Evolutionary conservation across 495 filamentous ascomycete species (phyloP).

Genomic region (Neurospora sp.): DNA sequence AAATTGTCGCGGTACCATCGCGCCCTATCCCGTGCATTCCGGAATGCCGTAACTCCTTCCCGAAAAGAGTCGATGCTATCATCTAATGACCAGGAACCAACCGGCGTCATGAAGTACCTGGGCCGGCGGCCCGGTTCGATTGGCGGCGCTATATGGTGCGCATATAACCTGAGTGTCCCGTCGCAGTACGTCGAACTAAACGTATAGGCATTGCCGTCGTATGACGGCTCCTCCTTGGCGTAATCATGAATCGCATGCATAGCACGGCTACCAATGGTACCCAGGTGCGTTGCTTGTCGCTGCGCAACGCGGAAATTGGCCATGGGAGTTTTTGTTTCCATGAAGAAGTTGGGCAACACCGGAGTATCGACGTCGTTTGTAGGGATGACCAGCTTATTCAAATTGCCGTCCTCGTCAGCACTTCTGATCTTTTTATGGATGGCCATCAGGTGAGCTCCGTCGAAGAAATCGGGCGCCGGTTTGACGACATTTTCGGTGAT

Average conservation of each 20-base stretch:
- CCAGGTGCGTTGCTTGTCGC: slow-evolving; percentile 33
- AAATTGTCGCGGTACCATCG: slow-evolving; percentile 9
- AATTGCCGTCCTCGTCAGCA: not conserved
- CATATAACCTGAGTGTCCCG: slow-evolving; percentile 25
- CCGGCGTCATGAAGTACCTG: slow-evolving; percentile 32
- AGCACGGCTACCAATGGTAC: slow-evolving; percentile 25
- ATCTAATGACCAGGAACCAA: not conserved
- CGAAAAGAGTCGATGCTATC: not conserved
- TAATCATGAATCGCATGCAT: slow-evolving; percentile 28
- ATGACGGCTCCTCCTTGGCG: slow-evolving; percentile 21
- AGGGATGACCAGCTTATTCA: slow-evolving; percentile 25
- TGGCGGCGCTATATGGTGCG: slow-evolving; percentile 24
- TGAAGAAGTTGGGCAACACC: slow-evolving; percentile 32
- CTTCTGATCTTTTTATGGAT: slow-evolving; percentile 5
- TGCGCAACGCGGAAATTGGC: slow-evolving; percentile 22
- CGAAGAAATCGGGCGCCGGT: slow-evolving; percentile 21
- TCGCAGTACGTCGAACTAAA: slow-evolving; percentile 30
- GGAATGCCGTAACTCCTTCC: slow-evolving; percentile 7
- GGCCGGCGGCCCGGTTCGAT: slow-evolving; percentile 14
- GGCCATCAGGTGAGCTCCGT: slow-evolving; percentile 21
- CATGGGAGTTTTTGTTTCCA: slow-evolving; percentile 28
- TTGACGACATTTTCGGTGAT: slow-evolving; percentile 3
- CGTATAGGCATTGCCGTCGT: slow-evolving; percentile 27
- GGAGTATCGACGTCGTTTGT: slow-evolving; percentile 20
- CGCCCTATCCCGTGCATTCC: slow-evolving; percentile 13